phyloP scores from a whole-genome alignment of 345 rosid species.

The Populus tremula region DNA sequence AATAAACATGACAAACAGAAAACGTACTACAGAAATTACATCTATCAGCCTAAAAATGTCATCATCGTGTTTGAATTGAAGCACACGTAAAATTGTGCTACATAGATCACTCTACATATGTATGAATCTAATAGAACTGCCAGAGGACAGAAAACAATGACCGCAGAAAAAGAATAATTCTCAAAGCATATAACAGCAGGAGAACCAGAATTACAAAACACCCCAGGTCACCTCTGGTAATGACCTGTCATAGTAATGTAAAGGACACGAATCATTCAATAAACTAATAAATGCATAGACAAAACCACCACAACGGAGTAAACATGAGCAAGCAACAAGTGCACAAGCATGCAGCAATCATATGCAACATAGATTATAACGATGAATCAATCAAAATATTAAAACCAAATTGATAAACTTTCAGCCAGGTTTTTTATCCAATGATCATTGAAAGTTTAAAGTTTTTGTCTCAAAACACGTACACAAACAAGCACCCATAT shows the following conservation, averaged over 20 bases:
- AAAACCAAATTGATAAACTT: neutral
- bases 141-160: neutral
- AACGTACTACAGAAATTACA: neutral
- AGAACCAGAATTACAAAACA: neutral
- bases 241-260: neutral
- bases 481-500: neutral
- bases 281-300: slow-evolving; percentile 22
- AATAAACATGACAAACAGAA: neutral
- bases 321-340: slow-evolving; percentile 28
- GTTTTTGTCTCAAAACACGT: neutral
- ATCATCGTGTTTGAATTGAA: neutral
- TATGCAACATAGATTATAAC: neutral
- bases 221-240: neutral
- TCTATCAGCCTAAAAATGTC: neutral
- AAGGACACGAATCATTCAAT: slow-evolving; percentile 14
- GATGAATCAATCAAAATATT: neutral
- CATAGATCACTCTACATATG: neutral
- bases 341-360: slow-evolving; percentile 29
- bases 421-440: neutral
- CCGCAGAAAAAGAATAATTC: neutral
- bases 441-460: neutral
- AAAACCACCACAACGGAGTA: slow-evolving; percentile 8
- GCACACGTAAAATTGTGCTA: neutral
- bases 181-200: neutral
- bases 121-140: neutral